These are phyloP conservation scores for Nicotiana benthamiana DNA, from an alignment of 257 asterid species.

Conservation along the genomic window DNA sequence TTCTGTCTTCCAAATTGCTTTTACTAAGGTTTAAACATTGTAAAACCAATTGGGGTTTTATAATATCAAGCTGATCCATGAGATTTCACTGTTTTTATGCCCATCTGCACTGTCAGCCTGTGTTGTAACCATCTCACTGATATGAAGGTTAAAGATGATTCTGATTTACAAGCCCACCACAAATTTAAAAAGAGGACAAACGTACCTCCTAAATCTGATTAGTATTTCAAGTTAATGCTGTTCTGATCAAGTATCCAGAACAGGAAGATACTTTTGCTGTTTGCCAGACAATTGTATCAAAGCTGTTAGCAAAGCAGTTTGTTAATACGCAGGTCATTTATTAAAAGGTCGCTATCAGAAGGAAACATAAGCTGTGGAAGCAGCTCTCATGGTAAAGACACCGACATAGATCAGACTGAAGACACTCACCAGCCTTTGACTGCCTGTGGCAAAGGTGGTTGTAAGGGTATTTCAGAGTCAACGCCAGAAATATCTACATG, in stretches of 20 bases:
- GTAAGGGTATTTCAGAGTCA: conserved; percentile 42
- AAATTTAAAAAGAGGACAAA: neutral
- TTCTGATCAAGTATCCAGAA: neutral
- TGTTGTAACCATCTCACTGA: neutral
- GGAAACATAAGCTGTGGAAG: conserved; percentile 62
- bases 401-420: conserved; percentile 28
- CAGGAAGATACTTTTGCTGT: conserved; percentile 5
- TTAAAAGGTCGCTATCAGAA: conserved; percentile 87
- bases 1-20: neutral
- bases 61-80: neutral
- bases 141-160: conserved; percentile 5
- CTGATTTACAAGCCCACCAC: neutral
- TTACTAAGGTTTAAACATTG: neutral
- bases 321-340: conserved; percentile 39
- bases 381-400: conserved; percentile 45
- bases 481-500: conserved; percentile 55
- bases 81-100: neutral
- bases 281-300: conserved; percentile 5
- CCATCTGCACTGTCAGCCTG: neutral
- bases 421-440: conserved; percentile 35
- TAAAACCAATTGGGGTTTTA: neutral
- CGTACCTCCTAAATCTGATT: neutral
- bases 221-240: neutral
- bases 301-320: conserved; percentile 9
- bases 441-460: conserved; percentile 21